phyloP scores from a whole-genome alignment of 345 rosid genomes.

The Aethionema arabicum region DNA sequence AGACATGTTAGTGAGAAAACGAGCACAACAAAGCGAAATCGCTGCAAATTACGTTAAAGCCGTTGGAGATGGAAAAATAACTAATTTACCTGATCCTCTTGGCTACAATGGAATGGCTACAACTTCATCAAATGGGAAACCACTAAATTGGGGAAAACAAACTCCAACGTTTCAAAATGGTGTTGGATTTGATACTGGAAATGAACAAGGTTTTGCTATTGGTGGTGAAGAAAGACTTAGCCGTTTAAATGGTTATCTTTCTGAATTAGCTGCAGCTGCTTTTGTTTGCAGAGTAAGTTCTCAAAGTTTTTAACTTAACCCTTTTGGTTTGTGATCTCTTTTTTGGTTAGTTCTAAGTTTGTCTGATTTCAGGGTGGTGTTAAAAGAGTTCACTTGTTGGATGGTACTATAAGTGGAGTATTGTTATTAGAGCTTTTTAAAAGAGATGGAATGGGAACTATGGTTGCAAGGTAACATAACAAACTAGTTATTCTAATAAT shows the following conservation, averaged over 20 bases:
- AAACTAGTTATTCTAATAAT: too few species aligned
- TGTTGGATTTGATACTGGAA: constrained; percentile 84
- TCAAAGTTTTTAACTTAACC: background rate
- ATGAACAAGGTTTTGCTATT: constrained; percentile 95
- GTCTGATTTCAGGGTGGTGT: constrained; percentile 65
- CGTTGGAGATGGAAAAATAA: constrained; percentile 54
- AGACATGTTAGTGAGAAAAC: constrained; percentile 72
- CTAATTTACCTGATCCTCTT: constrained; percentile 37
- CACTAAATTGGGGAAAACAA: constrained; percentile 37
- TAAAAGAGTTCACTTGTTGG: constrained; percentile 79
- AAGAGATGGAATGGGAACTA: constrained; percentile 96
- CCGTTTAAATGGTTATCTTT: constrained; percentile 70
- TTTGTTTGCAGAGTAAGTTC: constrained; percentile 85
- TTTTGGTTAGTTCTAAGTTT: background rate
- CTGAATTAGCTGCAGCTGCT: constrained; percentile 95
- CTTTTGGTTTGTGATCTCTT: background rate
- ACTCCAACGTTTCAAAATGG: constrained; percentile 72
- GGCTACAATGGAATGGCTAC: constrained; percentile 46
- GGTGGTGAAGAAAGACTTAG: constrained; percentile 90
- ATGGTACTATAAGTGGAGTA: constrained; percentile 81
- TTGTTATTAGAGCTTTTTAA: constrained; percentile 69
- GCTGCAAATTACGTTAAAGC: constrained; percentile 92
- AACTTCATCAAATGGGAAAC: constrained; percentile 46
- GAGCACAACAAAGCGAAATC: constrained; percentile 85
- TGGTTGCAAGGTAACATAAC: constrained; percentile 85